Evolutionary conservation across 2,329 filamentous ascomycete species (phyloP), one percentile per base, ranked within the genome.

Genomic region (Neurospora sp.): DNA sequence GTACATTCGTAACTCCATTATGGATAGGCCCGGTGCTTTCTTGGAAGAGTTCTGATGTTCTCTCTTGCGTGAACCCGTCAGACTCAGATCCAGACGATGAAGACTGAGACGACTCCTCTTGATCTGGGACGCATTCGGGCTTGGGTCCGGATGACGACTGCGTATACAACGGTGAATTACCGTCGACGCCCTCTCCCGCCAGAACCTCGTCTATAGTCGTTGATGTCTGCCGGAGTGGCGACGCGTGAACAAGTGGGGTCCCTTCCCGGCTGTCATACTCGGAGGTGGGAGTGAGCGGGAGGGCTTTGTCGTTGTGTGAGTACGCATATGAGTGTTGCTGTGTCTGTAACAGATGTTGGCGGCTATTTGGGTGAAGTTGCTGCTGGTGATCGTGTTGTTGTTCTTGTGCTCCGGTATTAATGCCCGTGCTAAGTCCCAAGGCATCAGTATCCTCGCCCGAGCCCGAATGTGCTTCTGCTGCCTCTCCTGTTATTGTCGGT

Each of bases 241-340:
- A 33, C 15, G 72, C 46, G 72, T 71, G 71, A 66, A 72, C 71
- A 46, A 70, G 36, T n/a, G 76, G 76, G 0, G 75, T 73, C 41
- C 71, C 71, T 15, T 75, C 74, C 57, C 73, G 68, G 66, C 75
- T 76, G 17, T 62, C 52, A 68, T 74, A 75, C 43, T 76, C 70
- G 3, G 77, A 76, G 17, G 76, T 76, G 6, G 78, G 79, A 19
- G 77, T 80, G 38, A 77, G 66, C 8, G 79, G 79, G 6, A 80
- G 73, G 12, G 76, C 71, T 71, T 80, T 80, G 66, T 80, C 76
- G 6, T 67, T 69, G 17, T 67, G 62, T n/a, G 69, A 33, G 4
- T 70, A 46, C 2, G 69, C 38, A 66, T 65, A 67, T 15, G 68
- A 57, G 5, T 65, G 68, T 11, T 66, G 67, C 39, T 65, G n/a